Conservation (phyloP, 1,284 basidiomycete genomes). For the Sporisorium scitamineum region DNA sequence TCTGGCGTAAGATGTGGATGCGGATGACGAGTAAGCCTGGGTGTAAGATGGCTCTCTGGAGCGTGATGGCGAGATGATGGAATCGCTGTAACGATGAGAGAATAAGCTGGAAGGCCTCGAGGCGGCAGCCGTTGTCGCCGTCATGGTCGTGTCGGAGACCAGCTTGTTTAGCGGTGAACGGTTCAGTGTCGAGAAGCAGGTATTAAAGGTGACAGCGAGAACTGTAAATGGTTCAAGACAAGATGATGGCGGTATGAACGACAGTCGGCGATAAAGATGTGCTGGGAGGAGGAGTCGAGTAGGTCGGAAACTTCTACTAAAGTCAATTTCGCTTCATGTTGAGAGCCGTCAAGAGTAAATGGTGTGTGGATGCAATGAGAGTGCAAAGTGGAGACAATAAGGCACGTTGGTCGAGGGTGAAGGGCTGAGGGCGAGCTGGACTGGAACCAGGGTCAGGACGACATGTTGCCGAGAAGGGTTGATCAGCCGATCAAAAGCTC, state of each 20-base stretch:
- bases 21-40: constrained; percentile 1
- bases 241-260: not conserved
- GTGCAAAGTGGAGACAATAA: not conserved
- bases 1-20: constrained; percentile 6
- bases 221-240: not conserved
- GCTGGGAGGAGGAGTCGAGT: not conserved
- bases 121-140: constrained; percentile 19
- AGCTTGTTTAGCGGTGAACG: not conserved
- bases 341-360: not conserved
- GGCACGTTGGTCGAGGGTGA: constrained; percentile 19
- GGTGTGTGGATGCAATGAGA: constrained; percentile 6
- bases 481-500: not conserved
- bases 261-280: not conserved
- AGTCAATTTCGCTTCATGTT: constrained; percentile 14
- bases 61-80: constrained; percentile 19
- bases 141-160: constrained; percentile 8
- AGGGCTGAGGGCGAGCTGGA: constrained; percentile 14
- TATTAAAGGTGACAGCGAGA: not conserved
- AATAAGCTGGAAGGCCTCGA: constrained; percentile 18
- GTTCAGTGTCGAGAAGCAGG: not conserved
- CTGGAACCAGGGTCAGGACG: constrained; percentile 4
- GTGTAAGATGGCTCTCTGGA: constrained; percentile 11
- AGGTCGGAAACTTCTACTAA: constrained; percentile 15
- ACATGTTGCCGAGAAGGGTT: constrained; percentile 5
- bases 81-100: constrained; percentile 19